phyloP scores from a whole-genome alignment of 306 rosid genomes.

The Cucurbita pepo region DNA sequence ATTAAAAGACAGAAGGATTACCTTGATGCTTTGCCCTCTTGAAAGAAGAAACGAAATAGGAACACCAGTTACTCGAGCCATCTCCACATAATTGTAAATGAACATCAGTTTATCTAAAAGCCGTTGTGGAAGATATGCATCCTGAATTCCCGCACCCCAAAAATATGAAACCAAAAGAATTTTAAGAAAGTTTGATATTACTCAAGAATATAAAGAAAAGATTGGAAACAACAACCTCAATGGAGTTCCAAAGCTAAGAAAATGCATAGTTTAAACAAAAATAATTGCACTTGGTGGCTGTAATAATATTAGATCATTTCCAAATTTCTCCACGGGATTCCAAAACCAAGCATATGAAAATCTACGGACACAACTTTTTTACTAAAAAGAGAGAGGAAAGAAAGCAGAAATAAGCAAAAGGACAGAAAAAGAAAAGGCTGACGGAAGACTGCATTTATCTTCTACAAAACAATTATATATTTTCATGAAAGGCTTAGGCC shows the following conservation, averaged over 20 bases:
- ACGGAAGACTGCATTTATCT: background rate
- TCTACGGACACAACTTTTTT: background rate
- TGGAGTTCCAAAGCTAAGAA: background rate
- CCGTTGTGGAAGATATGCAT: constrained; percentile 97
- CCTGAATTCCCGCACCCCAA: constrained; percentile 30
- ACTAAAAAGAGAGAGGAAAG: background rate
- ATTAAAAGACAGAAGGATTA: background rate
- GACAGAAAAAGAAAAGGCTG: background rate
- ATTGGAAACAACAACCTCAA: background rate
- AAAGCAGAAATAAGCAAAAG: background rate
- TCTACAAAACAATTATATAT: background rate
- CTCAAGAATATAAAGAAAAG: background rate
- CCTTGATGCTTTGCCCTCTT: constrained; percentile 97
- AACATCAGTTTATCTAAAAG: constrained; percentile 91
- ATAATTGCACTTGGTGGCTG: background rate
- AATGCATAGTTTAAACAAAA: background rate
- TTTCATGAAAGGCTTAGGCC: background rate
- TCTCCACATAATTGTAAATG: constrained; percentile 92
- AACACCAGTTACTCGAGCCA: constrained; percentile 99
- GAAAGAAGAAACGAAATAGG: constrained; percentile 93
- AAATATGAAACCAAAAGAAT: background rate
- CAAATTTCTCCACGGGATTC: background rate
- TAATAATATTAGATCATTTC: background rate
- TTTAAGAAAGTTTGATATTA: background rate
- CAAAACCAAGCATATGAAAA: background rate